A percentile compares a stretch with the other conserved stretches of the same genome.
phyloP scores from a whole-genome alignment of 345 rosid genomes.

The Salix dunnii region DNA sequence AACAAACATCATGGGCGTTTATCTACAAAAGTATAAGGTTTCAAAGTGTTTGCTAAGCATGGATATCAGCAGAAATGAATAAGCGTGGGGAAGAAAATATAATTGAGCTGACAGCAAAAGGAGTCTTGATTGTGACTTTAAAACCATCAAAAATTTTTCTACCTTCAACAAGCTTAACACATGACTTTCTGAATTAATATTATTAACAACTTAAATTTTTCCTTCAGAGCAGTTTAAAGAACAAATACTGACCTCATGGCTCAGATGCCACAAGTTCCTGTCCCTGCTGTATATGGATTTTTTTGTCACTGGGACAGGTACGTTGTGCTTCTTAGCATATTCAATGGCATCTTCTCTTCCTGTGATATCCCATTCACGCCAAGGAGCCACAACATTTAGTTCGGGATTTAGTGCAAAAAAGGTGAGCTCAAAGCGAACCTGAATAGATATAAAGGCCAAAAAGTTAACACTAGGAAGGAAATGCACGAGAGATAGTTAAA shows the following conservation, averaged over 20 bases:
- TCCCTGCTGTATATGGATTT: slow-evolving; percentile 95
- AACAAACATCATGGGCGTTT: not conserved
- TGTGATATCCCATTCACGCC: slow-evolving; percentile 96
- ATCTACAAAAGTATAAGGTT: not conserved
- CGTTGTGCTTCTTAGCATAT: slow-evolving; percentile 87
- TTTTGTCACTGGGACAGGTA: slow-evolving; percentile 93
- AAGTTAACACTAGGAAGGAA: not conserved
- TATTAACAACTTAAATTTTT: not conserved
- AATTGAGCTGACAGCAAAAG: not conserved
- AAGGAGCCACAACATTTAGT: slow-evolving; percentile 87
- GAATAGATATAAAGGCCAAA: slow-evolving; percentile 8
- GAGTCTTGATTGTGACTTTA: not conserved
- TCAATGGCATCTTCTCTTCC: slow-evolving; percentile 97
- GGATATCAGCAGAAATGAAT: not conserved
- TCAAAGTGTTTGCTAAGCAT: not conserved
- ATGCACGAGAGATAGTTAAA: not conserved
- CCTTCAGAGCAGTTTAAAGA: not conserved
- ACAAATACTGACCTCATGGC: slow-evolving; percentile 65
- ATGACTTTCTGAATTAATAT: not conserved
- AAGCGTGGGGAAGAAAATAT: not conserved
- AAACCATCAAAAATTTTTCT: not conserved
- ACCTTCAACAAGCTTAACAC: not conserved
- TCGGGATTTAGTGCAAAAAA: slow-evolving; percentile 92
- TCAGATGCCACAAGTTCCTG: slow-evolving; percentile 92
- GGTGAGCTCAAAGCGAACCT: slow-evolving; percentile 97